Percentiles rank a stretch among this genome's conserved stretches.
phyloP scores from a whole-genome alignment of 1,284 basidiomycete species.

The Moesziomyces sp. region DNA sequence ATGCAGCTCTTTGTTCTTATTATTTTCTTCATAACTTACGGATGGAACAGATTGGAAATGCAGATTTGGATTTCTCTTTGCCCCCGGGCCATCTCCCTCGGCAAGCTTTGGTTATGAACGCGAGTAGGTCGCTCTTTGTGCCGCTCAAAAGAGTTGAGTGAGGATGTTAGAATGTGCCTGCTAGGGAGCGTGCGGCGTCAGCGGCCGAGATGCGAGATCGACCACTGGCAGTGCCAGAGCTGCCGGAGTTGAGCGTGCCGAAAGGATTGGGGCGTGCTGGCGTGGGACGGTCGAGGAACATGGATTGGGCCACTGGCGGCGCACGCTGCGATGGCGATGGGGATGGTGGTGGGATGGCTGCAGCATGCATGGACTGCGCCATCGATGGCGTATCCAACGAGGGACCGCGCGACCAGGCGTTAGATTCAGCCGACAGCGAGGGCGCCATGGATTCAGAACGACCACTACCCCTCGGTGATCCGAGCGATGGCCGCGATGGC shows the following conservation, averaged over 20 bases:
- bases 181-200: slow-evolving; percentile 44
- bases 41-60: not conserved
- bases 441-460: too few species aligned
- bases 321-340: not conserved
- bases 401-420: too few species aligned
- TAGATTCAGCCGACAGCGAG: too few species aligned
- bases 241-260: slow-evolving; percentile 44
- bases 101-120: too few species aligned
- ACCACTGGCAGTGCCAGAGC: slow-evolving; percentile 34
- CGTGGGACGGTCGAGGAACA: slow-evolving; percentile 19
- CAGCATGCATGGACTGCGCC: not conserved
- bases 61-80: not conserved
- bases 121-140: too few species aligned
- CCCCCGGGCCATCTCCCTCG: too few species aligned
- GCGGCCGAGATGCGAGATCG: slow-evolving; percentile 39
- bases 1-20: too few species aligned
- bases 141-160: too few species aligned
- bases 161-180: slow-evolving; percentile 35
- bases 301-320: slow-evolving; percentile 15
- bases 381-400: too few species aligned
- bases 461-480: too few species aligned
- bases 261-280: slow-evolving; percentile 20
- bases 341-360: not conserved
- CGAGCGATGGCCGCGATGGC: too few species aligned
- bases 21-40: too few species aligned